phyloP scores from a whole-genome alignment of 2,329 filamentous ascomycete genomes.

The Fusarium solani-melongenae region DNA sequence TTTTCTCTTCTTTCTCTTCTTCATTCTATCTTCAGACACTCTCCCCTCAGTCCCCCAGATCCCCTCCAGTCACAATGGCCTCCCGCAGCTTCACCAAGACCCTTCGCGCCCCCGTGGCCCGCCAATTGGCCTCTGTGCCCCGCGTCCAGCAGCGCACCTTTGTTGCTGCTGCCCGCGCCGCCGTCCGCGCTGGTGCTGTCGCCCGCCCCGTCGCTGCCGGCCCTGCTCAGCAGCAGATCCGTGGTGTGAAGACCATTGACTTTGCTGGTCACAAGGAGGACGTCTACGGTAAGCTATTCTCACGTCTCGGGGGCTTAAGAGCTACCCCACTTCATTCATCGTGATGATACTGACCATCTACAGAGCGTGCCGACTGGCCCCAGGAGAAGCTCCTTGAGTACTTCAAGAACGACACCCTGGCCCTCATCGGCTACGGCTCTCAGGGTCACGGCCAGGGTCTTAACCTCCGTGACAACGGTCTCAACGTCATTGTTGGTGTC shows the following conservation, averaged over 20 bases:
- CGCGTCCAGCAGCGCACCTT: conserved; percentile 72
- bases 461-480: conserved; percentile 99
- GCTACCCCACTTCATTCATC: background rate
- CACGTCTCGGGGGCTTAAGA: background rate
- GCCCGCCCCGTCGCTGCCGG: conserved; percentile 62
- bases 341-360: conserved; percentile 40
- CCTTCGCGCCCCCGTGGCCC: conserved; percentile 71
- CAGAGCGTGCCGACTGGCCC: conserved; percentile 98
- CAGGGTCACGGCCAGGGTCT: conserved; percentile 99
- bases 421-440: conserved; percentile 97
- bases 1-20: conserved; percentile 24
- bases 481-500: conserved; percentile 99
- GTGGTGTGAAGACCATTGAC: conserved; percentile 98
- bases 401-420: conserved; percentile 99
- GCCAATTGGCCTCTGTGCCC: conserved; percentile 68
- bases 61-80: conserved; percentile 71
- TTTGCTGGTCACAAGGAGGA: conserved; percentile 96
- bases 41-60: conserved; percentile 32
- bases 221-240: conserved; percentile 74
- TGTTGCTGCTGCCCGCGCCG: conserved; percentile 68
- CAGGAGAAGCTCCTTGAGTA: conserved; percentile 98
- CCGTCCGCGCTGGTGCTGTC: conserved; percentile 65
- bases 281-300: conserved; percentile 78
- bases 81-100: conserved; percentile 79
- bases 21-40: conserved; percentile 45